phyloP scores from a whole-genome alignment of 495 filamentous ascomycete species.

The Pseudoneurospora amorphoporcata region DNA sequence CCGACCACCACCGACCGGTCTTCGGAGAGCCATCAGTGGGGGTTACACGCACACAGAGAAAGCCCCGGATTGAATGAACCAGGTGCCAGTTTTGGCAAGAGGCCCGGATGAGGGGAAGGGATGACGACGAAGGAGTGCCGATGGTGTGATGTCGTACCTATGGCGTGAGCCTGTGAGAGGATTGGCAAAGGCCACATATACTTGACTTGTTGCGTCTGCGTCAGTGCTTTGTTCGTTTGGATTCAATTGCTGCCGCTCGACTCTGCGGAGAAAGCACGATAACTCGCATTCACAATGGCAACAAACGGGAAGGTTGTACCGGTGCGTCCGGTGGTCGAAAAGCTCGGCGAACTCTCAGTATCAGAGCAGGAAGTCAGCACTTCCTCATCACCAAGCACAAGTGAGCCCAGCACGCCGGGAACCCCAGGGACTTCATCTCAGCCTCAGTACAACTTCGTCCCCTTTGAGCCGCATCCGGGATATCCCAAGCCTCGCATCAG shows the following conservation, averaged over 20 bases:
- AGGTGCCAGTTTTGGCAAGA: not conserved
- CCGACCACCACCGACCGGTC: not conserved
- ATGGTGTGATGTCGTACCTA: not conserved
- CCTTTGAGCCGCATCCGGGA: slow-evolving; percentile 1
- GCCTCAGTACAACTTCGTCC: not conserved
- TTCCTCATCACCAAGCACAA: not conserved
- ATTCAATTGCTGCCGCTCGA: not conserved
- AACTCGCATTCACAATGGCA: not conserved
- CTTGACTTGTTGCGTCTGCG: not conserved
- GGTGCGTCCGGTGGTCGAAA: not conserved
- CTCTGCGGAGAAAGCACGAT: not conserved
- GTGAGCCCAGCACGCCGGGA: not conserved
- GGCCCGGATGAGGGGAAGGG: not conserved
- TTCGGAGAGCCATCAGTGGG: not conserved
- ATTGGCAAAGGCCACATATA: not conserved
- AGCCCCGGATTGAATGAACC: not conserved
- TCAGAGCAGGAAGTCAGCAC: not conserved
- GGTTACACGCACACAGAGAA: not conserved
- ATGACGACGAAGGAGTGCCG: not conserved
- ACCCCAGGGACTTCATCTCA: not conserved
- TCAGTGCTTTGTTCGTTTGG: not conserved
- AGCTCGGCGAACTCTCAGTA: slow-evolving; percentile 1
- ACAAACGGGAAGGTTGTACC: not conserved
- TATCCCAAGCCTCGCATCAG: slow-evolving; percentile 18
- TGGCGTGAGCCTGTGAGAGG: not conserved